Evolutionary conservation across 768 basidiomycete species (phyloP), one percentile per base, ranked within the genome.

Genomic region (Trametopsis cervina): DNA sequence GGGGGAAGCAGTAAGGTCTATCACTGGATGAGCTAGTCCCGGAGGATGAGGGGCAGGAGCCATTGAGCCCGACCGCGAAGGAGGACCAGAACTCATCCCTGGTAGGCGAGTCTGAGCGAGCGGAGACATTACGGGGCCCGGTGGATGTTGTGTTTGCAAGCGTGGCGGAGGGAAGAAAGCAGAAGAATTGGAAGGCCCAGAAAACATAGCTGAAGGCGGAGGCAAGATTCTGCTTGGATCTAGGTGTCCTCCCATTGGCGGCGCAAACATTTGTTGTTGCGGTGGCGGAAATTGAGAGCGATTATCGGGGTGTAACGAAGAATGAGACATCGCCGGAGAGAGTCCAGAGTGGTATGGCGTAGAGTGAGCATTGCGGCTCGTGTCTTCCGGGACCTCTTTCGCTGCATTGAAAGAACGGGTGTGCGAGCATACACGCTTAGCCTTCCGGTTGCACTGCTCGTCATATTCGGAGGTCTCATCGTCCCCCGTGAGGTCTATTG

Each of bases 401-500:
- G 56, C 24, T 12, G 57, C 61, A 23, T 59, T 58, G 51, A 63
- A 63, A 11, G 52, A 39, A 38, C 61, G 52, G 23, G 46, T 47
- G 10, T 13, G 18, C 1, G 53, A 40, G 51, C 55, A 60, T 15
- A 49, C 33, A 4, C 61, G 54, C 37, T 63, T 59, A 38, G 46
- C 35, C 45, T 47, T 54, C 26, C 59, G 51, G 43, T 58, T 53
- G 47, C 44, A 39, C 15, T 48, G 26, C 47, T 56, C 50, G 54
- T 66, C 55, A 54, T 60, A 62, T 50, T 69, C 68, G 57, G 68
- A 63, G 57, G 77, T 77, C 58, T 83, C 82, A 63, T 85, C 83
- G 65, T 83, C 84, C 52, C 70, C 67, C 21, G 83, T 86, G 52
- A 87, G 73, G 70, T 86, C 85, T 62, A 87, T 87, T 55, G 36